phyloP scores from a whole-genome alignment of 495 filamentous ascomycete genomes.

The Cryomyces antarcticus region DNA sequence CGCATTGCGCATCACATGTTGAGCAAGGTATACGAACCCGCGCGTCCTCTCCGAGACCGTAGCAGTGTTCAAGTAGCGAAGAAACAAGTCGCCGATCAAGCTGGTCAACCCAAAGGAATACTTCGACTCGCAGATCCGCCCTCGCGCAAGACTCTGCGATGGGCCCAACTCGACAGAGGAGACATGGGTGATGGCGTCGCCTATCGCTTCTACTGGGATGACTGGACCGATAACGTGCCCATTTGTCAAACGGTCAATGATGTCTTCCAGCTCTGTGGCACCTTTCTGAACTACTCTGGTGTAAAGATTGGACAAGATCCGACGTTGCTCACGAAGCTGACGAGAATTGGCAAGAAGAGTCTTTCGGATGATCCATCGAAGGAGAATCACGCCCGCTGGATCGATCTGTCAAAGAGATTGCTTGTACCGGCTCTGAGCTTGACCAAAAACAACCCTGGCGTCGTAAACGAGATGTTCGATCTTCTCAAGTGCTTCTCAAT shows the following conservation, averaged over 20 bases:
- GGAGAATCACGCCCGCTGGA: constrained; percentile 51
- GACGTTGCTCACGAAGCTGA: constrained; percentile 53
- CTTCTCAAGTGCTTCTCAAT: constrained; percentile 61
- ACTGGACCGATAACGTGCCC: constrained; percentile 87
- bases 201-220: constrained; percentile 92
- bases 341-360: constrained; percentile 60
- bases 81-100: constrained; percentile 4
- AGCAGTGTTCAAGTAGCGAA: constrained; percentile 21
- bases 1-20: constrained; percentile 68
- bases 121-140: constrained; percentile 26
- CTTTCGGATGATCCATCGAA: constrained; percentile 47
- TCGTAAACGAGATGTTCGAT: constrained; percentile 67
- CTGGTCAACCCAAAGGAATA: constrained; percentile 1
- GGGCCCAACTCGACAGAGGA: constrained; percentile 58
- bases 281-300: constrained; percentile 65
- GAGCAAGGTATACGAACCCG: constrained; percentile 39
- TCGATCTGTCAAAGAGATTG: constrained; percentile 58
- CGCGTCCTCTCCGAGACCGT: constrained; percentile 25
- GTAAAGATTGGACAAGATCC: constrained; percentile 76
- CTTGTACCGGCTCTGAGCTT: constrained; percentile 71
- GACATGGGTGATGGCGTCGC: constrained; percentile 50
- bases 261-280: constrained; percentile 68
- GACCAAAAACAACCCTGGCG: constrained; percentile 57
- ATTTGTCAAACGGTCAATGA: constrained; percentile 80
- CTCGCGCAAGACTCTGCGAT: constrained; percentile 43